Conservation (phyloP, 306 rosid genomes). For the Sindora glabra region DNA sequence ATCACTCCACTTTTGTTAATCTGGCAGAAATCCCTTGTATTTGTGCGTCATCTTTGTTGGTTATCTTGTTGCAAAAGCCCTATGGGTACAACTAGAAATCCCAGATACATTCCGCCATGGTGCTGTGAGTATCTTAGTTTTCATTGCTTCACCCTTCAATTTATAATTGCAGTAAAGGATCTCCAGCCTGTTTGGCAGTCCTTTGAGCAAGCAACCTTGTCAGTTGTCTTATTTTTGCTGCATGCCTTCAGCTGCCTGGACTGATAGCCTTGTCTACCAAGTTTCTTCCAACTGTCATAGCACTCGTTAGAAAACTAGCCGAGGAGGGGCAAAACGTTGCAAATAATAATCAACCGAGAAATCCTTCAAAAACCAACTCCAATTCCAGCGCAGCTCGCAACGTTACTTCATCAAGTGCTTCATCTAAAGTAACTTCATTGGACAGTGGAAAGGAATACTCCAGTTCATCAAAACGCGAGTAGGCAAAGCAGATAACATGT, state of each 20-base stretch:
- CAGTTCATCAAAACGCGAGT: conserved; percentile 48
- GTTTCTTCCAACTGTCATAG: conserved; percentile 77
- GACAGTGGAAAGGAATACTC: conserved; percentile 29
- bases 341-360: conserved; percentile 41
- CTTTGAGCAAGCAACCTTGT: not conserved
- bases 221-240: not conserved
- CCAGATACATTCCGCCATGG: conserved; percentile 75
- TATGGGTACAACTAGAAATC: conserved; percentile 87
- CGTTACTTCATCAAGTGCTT: conserved; percentile 41
- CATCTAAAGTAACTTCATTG: conserved; percentile 47
- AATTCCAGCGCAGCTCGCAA: conserved; percentile 33
- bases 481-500: conserved; percentile 10
- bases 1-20: conserved; percentile 18
- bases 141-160: not conserved
- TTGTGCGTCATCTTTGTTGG: conserved; percentile 63
- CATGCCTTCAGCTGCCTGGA: conserved; percentile 76
- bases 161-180: not conserved
- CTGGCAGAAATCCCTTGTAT: conserved; percentile 89
- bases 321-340: conserved; percentile 62
- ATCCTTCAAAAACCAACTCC: conserved; percentile 24
- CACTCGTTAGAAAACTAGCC: conserved; percentile 66
- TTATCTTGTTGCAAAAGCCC: conserved; percentile 67
- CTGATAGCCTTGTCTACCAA: conserved; percentile 67
- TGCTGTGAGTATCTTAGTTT: conserved; percentile 49
- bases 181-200: not conserved